A percentile compares a stretch with the other conserved stretches of the same genome.
phyloP scores from a whole-genome alignment of 805 yeast genomes.

The Deakozyma indianensis region DNA sequence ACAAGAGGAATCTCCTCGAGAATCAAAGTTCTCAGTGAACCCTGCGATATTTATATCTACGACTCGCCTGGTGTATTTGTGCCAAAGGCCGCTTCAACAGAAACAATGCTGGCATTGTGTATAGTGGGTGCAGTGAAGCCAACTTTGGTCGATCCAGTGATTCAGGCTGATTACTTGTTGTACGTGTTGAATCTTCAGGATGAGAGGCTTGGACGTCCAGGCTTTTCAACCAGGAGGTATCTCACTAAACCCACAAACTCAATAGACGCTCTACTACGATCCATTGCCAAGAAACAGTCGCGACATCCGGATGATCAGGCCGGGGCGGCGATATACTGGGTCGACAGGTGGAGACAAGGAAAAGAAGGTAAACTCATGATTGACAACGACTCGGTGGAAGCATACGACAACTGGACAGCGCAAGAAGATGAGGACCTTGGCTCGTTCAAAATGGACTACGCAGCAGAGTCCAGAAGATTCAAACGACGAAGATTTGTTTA shows the following conservation, averaged over 20 bases:
- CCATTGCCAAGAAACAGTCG: slow-evolving; percentile 30
- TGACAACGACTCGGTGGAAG: slow-evolving; percentile 13
- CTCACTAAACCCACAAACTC: slow-evolving; percentile 57
- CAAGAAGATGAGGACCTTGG: slow-evolving; percentile 1
- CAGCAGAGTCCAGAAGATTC: neutral
- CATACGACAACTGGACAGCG: slow-evolving; percentile 7
- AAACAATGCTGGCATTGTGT: slow-evolving; percentile 61
- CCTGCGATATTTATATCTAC: slow-evolving; percentile 47
- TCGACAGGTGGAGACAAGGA: slow-evolving; percentile 48
- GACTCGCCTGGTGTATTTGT: slow-evolving; percentile 91
- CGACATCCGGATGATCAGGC: slow-evolving; percentile 25
- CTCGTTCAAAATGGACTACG: neutral
- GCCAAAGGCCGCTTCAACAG: slow-evolving; percentile 51
- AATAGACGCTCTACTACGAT: slow-evolving; percentile 38
- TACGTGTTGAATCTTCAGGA: slow-evolving; percentile 42
- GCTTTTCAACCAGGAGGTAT: slow-evolving; percentile 27
- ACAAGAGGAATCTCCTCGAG: slow-evolving; percentile 67
- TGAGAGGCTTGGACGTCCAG: slow-evolving; percentile 17
- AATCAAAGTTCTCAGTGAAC: slow-evolving; percentile 45
- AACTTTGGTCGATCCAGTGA: slow-evolving; percentile 62
- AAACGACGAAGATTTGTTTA: neutral
- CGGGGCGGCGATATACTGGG: slow-evolving; percentile 52
- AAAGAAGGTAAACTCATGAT: slow-evolving; percentile 19
- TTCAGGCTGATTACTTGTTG: slow-evolving; percentile 74
- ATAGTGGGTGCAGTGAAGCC: slow-evolving; percentile 63